These are phyloP conservation scores for Boechera retrofracta DNA, from an alignment of 345 rosid genomes.

Conservation along the genomic window DNA sequence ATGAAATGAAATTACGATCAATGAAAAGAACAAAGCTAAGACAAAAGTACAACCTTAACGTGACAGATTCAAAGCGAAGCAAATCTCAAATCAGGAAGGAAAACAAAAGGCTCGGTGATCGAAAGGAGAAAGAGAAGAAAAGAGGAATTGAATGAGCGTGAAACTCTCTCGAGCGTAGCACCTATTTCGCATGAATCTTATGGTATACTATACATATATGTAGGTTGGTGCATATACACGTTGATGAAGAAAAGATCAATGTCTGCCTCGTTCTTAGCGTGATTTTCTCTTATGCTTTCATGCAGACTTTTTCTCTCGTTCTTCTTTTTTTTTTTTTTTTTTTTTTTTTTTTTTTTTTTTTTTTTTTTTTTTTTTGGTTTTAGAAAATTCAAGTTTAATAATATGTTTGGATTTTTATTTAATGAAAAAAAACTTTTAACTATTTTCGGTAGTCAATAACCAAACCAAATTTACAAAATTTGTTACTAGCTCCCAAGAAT, in stretches of 20 bases:
- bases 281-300: constrained; percentile 38
- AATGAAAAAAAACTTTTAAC: too few relatives aligned
- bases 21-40: background rate
- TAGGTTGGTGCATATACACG: background rate
- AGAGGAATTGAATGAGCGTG: constrained; percentile 39
- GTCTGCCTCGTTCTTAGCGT: constrained; percentile 30
- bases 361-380: background rate
- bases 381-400: too few relatives aligned
- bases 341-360: too few relatives aligned
- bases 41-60: background rate
- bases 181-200: constrained; percentile 10
- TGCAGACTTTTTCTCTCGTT: constrained; percentile 33
- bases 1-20: background rate
- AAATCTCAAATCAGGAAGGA: background rate
- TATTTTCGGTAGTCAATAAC: too few relatives aligned
- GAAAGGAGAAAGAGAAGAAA: constrained; percentile 2
- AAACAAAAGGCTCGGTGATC: background rate
- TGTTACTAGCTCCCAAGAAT: too few relatives aligned
- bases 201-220: background rate
- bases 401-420: too few relatives aligned
- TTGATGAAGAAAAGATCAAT: constrained; percentile 5
- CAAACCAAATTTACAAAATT: too few relatives aligned
- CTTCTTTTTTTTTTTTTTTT: background rate
- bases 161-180: constrained; percentile 36
- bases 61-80: constrained; percentile 19